Conservation (phyloP, 1,139 yeast genomes). For the Suhomyces bolitotheri region DNA sequence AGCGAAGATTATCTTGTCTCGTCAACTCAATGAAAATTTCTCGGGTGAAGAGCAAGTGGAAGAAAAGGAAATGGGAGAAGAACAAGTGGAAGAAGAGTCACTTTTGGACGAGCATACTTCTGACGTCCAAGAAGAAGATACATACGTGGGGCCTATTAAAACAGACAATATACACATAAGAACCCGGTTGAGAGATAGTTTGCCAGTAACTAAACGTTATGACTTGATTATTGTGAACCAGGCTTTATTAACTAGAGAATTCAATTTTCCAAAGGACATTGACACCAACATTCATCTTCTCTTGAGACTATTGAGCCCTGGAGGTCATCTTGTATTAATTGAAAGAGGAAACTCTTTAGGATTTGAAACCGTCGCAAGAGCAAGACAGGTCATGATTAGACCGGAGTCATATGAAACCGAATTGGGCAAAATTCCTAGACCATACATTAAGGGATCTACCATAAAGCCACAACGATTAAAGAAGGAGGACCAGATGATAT, state of each 20-base stretch:
- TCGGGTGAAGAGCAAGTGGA: conserved; percentile 18
- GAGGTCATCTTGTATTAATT: conserved; percentile 73
- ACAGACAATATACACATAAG: conserved; percentile 53
- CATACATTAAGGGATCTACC: conserved; percentile 58
- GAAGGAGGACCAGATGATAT: conserved; percentile 38
- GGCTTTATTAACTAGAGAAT: conserved; percentile 63
- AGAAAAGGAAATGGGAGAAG: conserved; percentile 14
- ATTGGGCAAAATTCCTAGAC: conserved; percentile 68
- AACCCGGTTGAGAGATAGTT: conserved; percentile 52
- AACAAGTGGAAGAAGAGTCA: conserved; percentile 16
- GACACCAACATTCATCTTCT: conserved; percentile 67
- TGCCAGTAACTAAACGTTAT: conserved; percentile 55
- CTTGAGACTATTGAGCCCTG: conserved; percentile 64
- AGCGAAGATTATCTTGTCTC: conserved; percentile 71
- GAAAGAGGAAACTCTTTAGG: conserved; percentile 93
- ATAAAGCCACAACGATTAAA: conserved; percentile 42
- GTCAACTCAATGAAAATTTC: conserved; percentile 60
- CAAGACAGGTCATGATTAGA: conserved; percentile 83
- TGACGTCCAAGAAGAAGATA: conserved; percentile 25
- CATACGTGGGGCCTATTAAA: conserved; percentile 57
- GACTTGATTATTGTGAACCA: conserved; percentile 87
- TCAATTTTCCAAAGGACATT: conserved; percentile 67
- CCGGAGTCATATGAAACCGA: conserved; percentile 67
- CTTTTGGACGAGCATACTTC: too few species aligned
- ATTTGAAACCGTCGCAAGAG: conserved; percentile 84